Conservation (phyloP, 148 eudicot species). For the Vaccinium vitisidaea region DNA sequence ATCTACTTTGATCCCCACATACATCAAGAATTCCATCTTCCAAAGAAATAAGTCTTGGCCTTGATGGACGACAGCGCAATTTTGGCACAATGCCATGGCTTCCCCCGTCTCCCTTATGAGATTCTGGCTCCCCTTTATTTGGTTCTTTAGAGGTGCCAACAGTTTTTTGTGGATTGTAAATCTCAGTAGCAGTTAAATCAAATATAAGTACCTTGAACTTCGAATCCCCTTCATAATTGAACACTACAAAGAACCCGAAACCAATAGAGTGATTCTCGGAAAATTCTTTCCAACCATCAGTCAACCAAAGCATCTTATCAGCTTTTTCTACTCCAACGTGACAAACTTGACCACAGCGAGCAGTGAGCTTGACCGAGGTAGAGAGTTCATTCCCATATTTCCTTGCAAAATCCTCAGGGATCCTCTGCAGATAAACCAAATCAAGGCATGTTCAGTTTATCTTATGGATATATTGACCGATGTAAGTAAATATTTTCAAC, state of each 20-base stretch:
- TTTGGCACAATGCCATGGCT: neutral
- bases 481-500: neutral
- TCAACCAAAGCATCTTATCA: conserved; percentile 25
- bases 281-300: conserved; percentile 34
- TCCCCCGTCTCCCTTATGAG: neutral
- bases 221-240: conserved; percentile 26
- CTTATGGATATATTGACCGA: neutral
- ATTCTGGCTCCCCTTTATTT: neutral
- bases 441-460: neutral
- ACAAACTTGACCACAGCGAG: conserved; percentile 23
- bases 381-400: conserved; percentile 20
- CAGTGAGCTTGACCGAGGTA: conserved; percentile 3
- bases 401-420: conserved; percentile 22
- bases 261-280: conserved; percentile 24
- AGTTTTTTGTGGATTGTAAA: conserved; percentile 23
- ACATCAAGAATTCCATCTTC: neutral
- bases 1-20: neutral
- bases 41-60: neutral
- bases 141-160: neutral
- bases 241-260: conserved; percentile 18
- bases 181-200: conserved; percentile 26
- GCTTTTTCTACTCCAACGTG: conserved; percentile 16
- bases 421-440: conserved; percentile 15
- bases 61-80: neutral
- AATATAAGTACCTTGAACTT: conserved; percentile 25